phyloP scores from a whole-genome alignment of 441 rosid genomes.

The Daphne laureola region DNA sequence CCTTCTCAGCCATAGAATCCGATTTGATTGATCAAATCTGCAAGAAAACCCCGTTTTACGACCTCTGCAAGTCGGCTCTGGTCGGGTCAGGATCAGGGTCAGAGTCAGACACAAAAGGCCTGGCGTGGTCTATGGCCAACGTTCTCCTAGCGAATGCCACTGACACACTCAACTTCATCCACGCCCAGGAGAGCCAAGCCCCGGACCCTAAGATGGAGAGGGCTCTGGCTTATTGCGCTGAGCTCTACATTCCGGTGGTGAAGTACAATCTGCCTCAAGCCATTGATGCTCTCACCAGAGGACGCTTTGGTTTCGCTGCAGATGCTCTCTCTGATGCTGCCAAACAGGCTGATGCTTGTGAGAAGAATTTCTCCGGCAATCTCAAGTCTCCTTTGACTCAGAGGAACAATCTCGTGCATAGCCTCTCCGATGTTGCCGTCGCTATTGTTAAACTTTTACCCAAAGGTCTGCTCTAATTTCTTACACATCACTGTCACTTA shows the following conservation, averaged over 20 bases:
- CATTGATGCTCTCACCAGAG: constrained; percentile 45
- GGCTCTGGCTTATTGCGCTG: constrained; percentile 69
- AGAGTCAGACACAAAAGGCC: constrained; percentile 32
- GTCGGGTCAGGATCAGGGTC: constrained; percentile 28
- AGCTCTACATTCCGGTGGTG: constrained; percentile 72
- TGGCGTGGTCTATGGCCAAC: constrained; percentile 44
- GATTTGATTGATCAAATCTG: constrained; percentile 41
- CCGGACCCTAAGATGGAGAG: constrained; percentile 50
- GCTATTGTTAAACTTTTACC: constrained; percentile 45
- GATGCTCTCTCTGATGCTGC: constrained; percentile 50
- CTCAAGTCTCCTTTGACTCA: constrained; percentile 29
- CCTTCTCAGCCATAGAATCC: constrained; percentile 15
- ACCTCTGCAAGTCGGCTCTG: constrained; percentile 48
- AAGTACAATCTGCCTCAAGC: constrained; percentile 82
- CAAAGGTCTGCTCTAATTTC: too few relatives aligned
- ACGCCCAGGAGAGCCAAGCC: constrained; percentile 29
- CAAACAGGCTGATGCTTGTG: constrained; percentile 55
- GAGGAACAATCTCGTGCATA: constrained; percentile 40
- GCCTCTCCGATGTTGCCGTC: constrained; percentile 57
- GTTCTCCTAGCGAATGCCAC: constrained; percentile 48
- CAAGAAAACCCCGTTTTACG: constrained; percentile 56
- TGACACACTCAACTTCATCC: constrained; percentile 41
- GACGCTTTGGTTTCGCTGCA: constrained; percentile 44
- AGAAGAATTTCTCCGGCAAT: constrained; percentile 38
- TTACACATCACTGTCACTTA: too few relatives aligned